phyloP scores from a whole-genome alignment of 192 early-diverging fungal species.

The Diversispora epigaea region DNA sequence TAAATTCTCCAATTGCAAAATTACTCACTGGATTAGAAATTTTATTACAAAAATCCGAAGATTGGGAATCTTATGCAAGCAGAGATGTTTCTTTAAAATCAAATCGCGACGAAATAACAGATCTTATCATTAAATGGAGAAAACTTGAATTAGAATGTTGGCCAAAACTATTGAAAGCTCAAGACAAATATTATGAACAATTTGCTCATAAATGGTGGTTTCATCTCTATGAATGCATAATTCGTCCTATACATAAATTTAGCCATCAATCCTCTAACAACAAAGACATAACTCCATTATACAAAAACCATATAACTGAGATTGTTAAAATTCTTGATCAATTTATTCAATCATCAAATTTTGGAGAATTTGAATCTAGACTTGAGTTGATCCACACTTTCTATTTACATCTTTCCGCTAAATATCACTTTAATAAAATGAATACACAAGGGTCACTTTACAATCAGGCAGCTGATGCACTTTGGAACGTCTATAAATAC shows the following conservation, averaged over 20 bases:
- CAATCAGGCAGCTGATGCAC: constrained; percentile 41
- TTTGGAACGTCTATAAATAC: constrained; percentile 77
- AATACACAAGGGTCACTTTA: not conserved
- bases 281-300: constrained; percentile 4
- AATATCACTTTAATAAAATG: constrained; percentile 33
- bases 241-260: constrained; percentile 43
- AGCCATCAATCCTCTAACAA: constrained; percentile 20
- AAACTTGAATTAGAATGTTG: constrained; percentile 88
- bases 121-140: constrained; percentile 85
- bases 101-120: constrained; percentile 65
- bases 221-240: constrained; percentile 68
- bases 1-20: constrained; percentile 85
- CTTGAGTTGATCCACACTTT: constrained; percentile 71
- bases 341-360: constrained; percentile 71
- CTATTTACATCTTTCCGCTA: constrained; percentile 49
- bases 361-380: constrained; percentile 78
- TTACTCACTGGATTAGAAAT: constrained; percentile 87
- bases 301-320: constrained; percentile 42
- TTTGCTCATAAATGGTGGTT: constrained; percentile 87
- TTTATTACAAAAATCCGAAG: constrained; percentile 83
- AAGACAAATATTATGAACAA: constrained; percentile 70
- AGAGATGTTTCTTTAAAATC: constrained; percentile 72
- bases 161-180: constrained; percentile 79
- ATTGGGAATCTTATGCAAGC: constrained; percentile 91
- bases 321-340: constrained; percentile 76